Conservation (phyloP, 192 early-diverging fungal genomes). For the Entomortierella lignicola region DNA sequence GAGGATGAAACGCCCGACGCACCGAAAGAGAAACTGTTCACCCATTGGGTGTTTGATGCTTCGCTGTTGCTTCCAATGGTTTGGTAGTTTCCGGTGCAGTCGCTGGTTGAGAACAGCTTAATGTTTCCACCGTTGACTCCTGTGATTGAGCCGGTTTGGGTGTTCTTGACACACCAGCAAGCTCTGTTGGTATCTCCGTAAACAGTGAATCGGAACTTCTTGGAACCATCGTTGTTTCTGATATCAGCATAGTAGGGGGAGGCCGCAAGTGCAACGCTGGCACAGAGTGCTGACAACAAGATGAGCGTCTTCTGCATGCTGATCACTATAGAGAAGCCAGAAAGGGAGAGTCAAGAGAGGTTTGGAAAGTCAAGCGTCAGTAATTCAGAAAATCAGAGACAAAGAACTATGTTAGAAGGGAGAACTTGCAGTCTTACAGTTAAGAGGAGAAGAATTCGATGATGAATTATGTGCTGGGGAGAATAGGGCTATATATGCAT, state of each 20-base stretch:
- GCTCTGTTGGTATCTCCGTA: background rate
- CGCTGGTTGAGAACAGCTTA: conserved; percentile 10
- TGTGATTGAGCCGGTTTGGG: conserved; percentile 6
- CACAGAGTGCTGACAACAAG: background rate
- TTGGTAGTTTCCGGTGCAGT: conserved; percentile 19
- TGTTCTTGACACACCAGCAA: conserved; percentile 14
- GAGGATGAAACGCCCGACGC: background rate
- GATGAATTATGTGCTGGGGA: background rate
- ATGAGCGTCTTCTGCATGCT: conserved; percentile 8
- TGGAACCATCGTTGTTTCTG: background rate
- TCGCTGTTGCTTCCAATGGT: background rate
- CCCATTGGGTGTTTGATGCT: background rate
- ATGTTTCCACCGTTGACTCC: conserved; percentile 11
- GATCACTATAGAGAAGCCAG: background rate
- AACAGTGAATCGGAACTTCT: background rate
- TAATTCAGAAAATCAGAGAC: background rate
- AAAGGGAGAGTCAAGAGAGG: background rate
- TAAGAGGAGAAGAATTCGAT: background rate
- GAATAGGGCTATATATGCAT: background rate
- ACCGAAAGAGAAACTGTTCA: conserved; percentile 22
- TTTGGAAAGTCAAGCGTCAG: background rate
- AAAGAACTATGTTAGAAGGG: background rate
- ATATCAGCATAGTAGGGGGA: background rate
- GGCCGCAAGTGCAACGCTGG: background rate
- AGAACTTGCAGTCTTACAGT: background rate